Conservation (phyloP, 305 asterid species). For the Withania somnifera region DNA sequence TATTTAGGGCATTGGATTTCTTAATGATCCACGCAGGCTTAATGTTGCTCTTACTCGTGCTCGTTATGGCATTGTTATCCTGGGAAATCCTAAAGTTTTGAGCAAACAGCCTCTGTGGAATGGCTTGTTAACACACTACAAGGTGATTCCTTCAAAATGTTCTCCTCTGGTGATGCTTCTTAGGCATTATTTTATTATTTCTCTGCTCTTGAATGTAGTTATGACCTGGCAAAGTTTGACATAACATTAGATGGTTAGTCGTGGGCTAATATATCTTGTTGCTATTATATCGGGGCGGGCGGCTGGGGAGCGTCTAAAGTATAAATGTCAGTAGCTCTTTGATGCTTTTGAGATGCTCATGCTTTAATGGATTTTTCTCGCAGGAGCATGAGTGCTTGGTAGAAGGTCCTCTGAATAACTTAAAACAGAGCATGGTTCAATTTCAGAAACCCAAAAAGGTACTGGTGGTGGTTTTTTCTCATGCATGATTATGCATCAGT, state of each 20-base stretch:
- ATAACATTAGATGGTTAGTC: neutral
- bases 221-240: neutral
- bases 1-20: slow-evolving; percentile 90
- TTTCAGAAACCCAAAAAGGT: slow-evolving; percentile 99
- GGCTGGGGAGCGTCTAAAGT: neutral
- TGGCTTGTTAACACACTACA: slow-evolving; percentile 85
- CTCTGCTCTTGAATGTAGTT: neutral
- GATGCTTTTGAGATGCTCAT: neutral
- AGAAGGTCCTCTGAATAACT: slow-evolving; percentile 95
- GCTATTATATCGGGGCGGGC: too few species aligned
- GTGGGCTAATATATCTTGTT: neutral
- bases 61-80: slow-evolving; percentile 93
- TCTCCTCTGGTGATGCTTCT: neutral
- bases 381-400: slow-evolving; percentile 99
- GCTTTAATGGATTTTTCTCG: neutral
- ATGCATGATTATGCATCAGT: slow-evolving; percentile 6
- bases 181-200: neutral
- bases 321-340: neutral
- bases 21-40: slow-evolving; percentile 98
- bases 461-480: neutral
- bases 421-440: slow-evolving; percentile 99
- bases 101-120: slow-evolving; percentile 99
- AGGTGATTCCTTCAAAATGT: slow-evolving; percentile 36
- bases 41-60: slow-evolving; percentile 99
- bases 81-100: slow-evolving; percentile 97